A percentile compares a stretch with the other conserved stretches of the same genome.
phyloP scores from a whole-genome alignment of 2,329 filamentous ascomycete genomes.

The Gaeumannomyces tritici region DNA sequence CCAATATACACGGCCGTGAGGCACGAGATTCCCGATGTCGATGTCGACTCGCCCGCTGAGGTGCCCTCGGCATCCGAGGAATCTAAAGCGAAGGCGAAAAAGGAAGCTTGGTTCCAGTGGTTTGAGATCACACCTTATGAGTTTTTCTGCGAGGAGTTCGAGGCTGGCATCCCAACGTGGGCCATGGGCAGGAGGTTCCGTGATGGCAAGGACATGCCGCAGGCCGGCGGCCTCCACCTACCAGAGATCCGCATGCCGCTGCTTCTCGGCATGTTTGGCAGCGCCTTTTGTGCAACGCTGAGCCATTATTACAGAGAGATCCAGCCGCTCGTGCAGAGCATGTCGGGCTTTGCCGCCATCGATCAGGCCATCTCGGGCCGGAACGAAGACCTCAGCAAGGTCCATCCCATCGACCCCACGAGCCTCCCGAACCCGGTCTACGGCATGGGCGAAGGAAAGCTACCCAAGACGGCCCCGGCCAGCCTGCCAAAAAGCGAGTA shows the following conservation, averaged over 20 bases:
- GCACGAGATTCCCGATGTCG: conserved; percentile 77
- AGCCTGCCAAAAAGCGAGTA: conserved; percentile 64
- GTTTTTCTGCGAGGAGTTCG: conserved; percentile 88
- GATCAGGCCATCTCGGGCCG: conserved; percentile 76
- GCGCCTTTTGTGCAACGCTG: conserved; percentile 89
- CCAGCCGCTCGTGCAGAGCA: conserved; percentile 65
- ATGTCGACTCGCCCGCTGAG: conserved; percentile 23
- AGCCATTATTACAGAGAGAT: conserved; percentile 96
- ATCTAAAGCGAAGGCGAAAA: conserved; percentile 41
- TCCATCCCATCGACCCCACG: conserved; percentile 91
- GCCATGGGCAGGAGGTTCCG: conserved; percentile 78
- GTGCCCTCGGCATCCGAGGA: conserved; percentile 29
- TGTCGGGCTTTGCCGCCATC: conserved; percentile 66
- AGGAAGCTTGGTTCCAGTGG: conserved; percentile 93
- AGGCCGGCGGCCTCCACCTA: conserved; percentile 55
- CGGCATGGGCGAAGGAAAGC: conserved; percentile 61
- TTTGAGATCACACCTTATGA: conserved; percentile 94
- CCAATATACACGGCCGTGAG: conserved; percentile 94
- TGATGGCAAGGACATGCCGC: conserved; percentile 54
- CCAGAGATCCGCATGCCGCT: conserved; percentile 79
- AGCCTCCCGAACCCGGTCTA: conserved; percentile 83
- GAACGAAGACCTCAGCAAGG: conserved; percentile 76
- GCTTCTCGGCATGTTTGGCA: conserved; percentile 91
- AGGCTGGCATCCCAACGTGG: conserved; percentile 91
- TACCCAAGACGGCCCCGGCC: conserved; percentile 69